phyloP scores from a whole-genome alignment of 2,329 filamentous ascomycete species.

The Laburnicola sp. region DNA sequence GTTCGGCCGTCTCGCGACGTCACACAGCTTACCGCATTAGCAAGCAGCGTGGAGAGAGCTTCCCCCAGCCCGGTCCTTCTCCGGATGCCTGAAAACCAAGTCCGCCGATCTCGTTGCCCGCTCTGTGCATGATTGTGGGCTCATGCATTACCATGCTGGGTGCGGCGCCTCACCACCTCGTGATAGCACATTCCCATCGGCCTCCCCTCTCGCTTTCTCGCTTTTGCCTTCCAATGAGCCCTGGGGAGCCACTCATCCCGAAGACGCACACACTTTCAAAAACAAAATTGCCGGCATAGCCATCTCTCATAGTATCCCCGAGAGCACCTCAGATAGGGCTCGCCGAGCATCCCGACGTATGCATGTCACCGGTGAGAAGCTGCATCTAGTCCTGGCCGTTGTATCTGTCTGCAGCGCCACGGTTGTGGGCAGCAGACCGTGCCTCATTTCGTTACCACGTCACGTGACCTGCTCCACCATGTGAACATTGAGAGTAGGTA shows the following conservation, averaged over 20 bases:
- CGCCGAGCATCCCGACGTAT: slow-evolving; percentile 20
- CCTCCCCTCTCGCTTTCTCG: slow-evolving; percentile 6
- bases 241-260: slow-evolving; percentile 8
- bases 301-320: not conserved
- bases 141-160: slow-evolving; percentile 1
- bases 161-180: not conserved
- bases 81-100: slow-evolving; percentile 20
- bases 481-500: slow-evolving; percentile 11
- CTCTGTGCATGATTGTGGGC: slow-evolving; percentile 14
- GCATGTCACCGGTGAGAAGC: not conserved
- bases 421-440: slow-evolving; percentile 13
- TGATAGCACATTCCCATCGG: no score
- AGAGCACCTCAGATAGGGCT: slow-evolving; percentile 16
- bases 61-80: slow-evolving; percentile 13
- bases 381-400: slow-evolving; percentile 10
- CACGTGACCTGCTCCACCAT: slow-evolving; percentile 27
- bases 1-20: slow-evolving; percentile 22
- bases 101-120: slow-evolving; percentile 7
- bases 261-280: slow-evolving; percentile 9
- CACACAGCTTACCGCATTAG: slow-evolving; percentile 23
- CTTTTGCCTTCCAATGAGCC: not conserved
- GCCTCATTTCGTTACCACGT: slow-evolving; percentile 12
- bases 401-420: slow-evolving; percentile 18
- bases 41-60: slow-evolving; percentile 14
- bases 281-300: slow-evolving; percentile 20